Percentiles rank a stretch among this genome's conserved stretches.
These are phyloP conservation scores for Backusella liffmaniae DNA, from an alignment of 192 early-diverging fungal genomes.

Conservation along the genomic window DNA sequence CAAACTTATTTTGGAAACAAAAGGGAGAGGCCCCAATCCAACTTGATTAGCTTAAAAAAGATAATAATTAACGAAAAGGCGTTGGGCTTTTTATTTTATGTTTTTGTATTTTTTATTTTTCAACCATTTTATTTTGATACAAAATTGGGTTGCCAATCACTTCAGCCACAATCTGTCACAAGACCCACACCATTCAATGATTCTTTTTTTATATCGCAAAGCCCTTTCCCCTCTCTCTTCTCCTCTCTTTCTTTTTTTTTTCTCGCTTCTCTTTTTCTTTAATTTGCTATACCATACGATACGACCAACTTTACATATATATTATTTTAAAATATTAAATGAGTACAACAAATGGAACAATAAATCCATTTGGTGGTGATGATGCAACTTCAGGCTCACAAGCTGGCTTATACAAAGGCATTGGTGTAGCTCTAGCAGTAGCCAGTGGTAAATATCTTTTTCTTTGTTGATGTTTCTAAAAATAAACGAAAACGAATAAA, in stretches of 20 bases:
- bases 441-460: conserved; percentile 40
- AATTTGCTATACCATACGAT: background rate
- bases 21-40: background rate
- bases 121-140: background rate
- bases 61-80: too few species aligned
- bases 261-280: background rate
- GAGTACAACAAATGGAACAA: conserved; percentile 14
- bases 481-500: background rate
- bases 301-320: background rate
- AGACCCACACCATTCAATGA: background rate
- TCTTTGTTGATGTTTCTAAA: background rate
- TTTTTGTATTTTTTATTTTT: background rate
- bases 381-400: conserved; percentile 3
- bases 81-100: background rate
- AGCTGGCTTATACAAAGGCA: conserved; percentile 52
- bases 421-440: conserved; percentile 84
- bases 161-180: conserved; percentile 1
- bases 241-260: background rate
- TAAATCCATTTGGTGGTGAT: conserved; percentile 10
- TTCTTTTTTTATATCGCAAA: conserved; percentile 4
- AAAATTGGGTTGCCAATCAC: conserved; percentile 3
- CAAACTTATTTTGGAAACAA: background rate
- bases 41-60: background rate
- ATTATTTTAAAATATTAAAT: background rate
- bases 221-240: background rate